Evolutionary conservation across 2,329 filamentous ascomycete genomes (phyloP), one percentile per base, ranked within the genome.

Genomic region (Cordyceps fumosorosea): DNA sequence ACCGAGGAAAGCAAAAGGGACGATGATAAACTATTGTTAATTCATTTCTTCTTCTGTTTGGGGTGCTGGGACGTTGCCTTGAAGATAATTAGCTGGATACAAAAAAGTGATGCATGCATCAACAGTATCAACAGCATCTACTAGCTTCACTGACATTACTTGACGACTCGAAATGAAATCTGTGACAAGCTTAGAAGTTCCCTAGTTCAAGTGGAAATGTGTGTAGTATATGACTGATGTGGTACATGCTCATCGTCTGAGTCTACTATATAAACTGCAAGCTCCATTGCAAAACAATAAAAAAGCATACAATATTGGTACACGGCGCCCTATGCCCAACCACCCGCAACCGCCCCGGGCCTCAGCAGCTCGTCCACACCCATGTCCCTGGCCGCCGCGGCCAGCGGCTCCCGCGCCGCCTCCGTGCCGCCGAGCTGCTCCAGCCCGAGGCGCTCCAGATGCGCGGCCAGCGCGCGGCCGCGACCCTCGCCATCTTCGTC

Each of bases 331-430:
- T 29, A 24, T 18, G 10, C 1, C 20, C 42, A 45, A 4, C 5
- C n/a, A 32, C 14, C 45, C n/a, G 7, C 22, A n/a, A 18, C 6
- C 54, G 53, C 62, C 56, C 48, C 67, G 24, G 65, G 65, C 8
- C 61, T 67, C 55, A 76, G 61, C 10, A 73, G 42, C 32, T 77
- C 71, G 58, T 74, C 73, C 65, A 78, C 74, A 51, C 78, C 78
- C 78, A 80, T 80, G 66, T 80, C 70, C 60, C 64, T 66, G n/a
- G 76, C 74, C 56, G 70, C 76, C 51, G 72, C 67, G 24, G 70
- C 66, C 37, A 77, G 68, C 20, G 69, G 63, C 22, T 61, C 66
- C 54, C 68, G 64, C n/a, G 67, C 67, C 8, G 70, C 64, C 11
- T 66, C 65, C 40, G 68, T 67, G 3, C 62, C 67, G 10, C 62